These are phyloP conservation scores for Pseudocercospora ulei DNA, from an alignment of 2,329 filamentous ascomycete genomes.

Conservation along the genomic window DNA sequence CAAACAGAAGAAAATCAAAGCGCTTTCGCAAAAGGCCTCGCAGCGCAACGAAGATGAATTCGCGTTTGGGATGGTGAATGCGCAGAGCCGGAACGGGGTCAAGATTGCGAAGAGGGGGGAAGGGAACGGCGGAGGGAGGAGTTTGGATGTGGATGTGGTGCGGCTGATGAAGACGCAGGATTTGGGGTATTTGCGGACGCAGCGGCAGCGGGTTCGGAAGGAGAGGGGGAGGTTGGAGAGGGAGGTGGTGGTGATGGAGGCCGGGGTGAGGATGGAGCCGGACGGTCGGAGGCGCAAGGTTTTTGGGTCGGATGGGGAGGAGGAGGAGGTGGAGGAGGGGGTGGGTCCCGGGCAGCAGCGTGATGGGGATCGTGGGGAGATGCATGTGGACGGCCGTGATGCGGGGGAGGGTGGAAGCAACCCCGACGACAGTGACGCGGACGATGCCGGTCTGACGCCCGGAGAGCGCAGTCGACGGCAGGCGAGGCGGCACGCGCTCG, in stretches of 20 bases:
- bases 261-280: slow-evolving; percentile 37
- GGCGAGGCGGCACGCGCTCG: slow-evolving; percentile 43
- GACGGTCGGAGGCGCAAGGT: slow-evolving; percentile 31
- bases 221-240: slow-evolving; percentile 45
- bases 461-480: slow-evolving; percentile 43
- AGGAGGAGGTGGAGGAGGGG: slow-evolving; percentile 5
- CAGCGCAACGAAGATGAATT: slow-evolving; percentile 59
- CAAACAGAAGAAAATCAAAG: slow-evolving; percentile 52
- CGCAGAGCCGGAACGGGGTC: slow-evolving; percentile 41
- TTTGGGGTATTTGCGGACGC: slow-evolving; percentile 51
- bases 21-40: slow-evolving; percentile 50
- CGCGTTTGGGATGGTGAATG: slow-evolving; percentile 54
- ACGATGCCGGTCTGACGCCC: slow-evolving; percentile 30
- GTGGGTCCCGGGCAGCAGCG: no score
- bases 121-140: slow-evolving; percentile 31
- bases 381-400: slow-evolving; percentile 25
- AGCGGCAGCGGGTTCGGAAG: slow-evolving; percentile 47
- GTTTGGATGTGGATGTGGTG: slow-evolving; percentile 48
- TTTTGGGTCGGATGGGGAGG: slow-evolving; percentile 35
- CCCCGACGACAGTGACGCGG: slow-evolving; percentile 21
- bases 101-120: slow-evolving; percentile 42
- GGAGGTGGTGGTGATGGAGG: slow-evolving; percentile 30
- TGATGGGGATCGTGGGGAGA: slow-evolving; percentile 18
- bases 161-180: slow-evolving; percentile 58
- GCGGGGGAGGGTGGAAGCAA: slow-evolving; percentile 25